Base-by-base conservation (phyloP, 139 green algal genomes). In the Volvox reticuliferus region DNA sequence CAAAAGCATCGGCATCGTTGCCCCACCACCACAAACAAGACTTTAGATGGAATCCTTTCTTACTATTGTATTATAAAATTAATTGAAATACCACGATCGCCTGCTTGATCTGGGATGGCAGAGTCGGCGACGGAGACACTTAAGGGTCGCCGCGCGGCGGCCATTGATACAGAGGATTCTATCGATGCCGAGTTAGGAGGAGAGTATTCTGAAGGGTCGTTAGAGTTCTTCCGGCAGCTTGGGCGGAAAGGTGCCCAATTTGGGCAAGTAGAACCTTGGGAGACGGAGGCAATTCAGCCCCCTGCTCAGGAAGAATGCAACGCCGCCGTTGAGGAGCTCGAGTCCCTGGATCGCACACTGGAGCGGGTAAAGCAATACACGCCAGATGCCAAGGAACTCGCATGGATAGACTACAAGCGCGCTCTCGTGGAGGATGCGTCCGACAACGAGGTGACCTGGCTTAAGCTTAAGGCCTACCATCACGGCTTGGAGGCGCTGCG, bases 401-500 rank as follows among this genome's bases (percentile, higher is more conserved):
- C 84, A 30, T 37, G 26, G n/a, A 50, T 88, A 16, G 36, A 61
- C 20, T 84, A 85, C 65, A 85, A 86, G 63, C 76, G 80, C 62
- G 37, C 61, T 17, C 76, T 93, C 1, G 37, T 85, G 1, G 37
- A 84, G 90, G 84, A 76, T 24, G 65, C 50, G 6, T 76, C 24
- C 37, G 26, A 61, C 0, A 32, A 84, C 61, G 90, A 93, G 36
- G 19, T 92, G 35, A 82, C 75, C 5, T 92, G 89, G 89, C 82
- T 92, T 0, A 92, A 92, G 76, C 76, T 92, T 24, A 65, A 88
- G 33, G 89, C 89, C 33, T 92, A 92, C 61, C 82, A 92, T 33
- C 82, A 78, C 50, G 89, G 68, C 26, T 21, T 85, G 26, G 82
- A 89, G 26, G 28, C 69, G 82, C 61, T 89, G 61, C 44, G 50